A percentile compares a stretch with the other conserved stretches of the same genome.
phyloP scores from a whole-genome alignment of 768 basidiomycete species.

The Cystobasidium onofrii region DNA sequence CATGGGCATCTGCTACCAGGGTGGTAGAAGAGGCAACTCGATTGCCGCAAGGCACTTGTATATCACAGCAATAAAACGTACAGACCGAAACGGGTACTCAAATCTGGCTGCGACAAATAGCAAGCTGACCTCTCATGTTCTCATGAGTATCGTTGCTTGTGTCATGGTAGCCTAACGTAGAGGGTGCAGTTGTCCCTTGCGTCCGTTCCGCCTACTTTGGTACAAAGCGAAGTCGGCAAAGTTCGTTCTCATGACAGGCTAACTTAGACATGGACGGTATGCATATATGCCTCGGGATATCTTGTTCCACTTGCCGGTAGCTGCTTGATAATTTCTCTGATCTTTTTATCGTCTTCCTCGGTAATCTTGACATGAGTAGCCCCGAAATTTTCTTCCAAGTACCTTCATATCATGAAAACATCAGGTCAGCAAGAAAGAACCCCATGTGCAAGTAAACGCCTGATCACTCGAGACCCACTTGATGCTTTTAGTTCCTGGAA shows the following conservation, averaged over 20 bases:
- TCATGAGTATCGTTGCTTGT: too few species aligned
- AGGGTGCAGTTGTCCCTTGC: too few species aligned
- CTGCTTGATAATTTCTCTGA: conserved; percentile 43
- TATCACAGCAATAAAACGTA: too few species aligned
- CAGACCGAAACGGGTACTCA: too few species aligned
- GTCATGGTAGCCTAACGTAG: too few species aligned
- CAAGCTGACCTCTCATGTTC: too few species aligned
- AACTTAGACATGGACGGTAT: neutral
- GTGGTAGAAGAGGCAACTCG: too few species aligned
- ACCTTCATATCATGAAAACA: conserved; percentile 36
- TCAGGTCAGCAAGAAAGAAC: neutral
- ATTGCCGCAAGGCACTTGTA: too few species aligned
- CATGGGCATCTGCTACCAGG: too few species aligned
- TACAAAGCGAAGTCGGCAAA: too few species aligned
- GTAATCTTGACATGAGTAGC: conserved; percentile 50
- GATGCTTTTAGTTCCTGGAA: conserved; percentile 16
- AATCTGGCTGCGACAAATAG: too few species aligned
- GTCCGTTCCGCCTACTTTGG: too few species aligned
- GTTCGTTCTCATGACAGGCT: neutral
- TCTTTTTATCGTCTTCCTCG: conserved; percentile 48
- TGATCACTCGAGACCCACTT: neutral
- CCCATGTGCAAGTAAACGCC: neutral
- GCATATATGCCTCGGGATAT: conserved; percentile 1
- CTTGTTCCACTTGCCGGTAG: neutral
- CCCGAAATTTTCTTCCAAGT: conserved; percentile 51